A percentile compares a stretch with the other conserved stretches of the same genome.
These are phyloP conservation scores for Boeremia lycopersici DNA, from an alignment of 2,329 filamentous ascomycete species.

Conservation along the genomic window DNA sequence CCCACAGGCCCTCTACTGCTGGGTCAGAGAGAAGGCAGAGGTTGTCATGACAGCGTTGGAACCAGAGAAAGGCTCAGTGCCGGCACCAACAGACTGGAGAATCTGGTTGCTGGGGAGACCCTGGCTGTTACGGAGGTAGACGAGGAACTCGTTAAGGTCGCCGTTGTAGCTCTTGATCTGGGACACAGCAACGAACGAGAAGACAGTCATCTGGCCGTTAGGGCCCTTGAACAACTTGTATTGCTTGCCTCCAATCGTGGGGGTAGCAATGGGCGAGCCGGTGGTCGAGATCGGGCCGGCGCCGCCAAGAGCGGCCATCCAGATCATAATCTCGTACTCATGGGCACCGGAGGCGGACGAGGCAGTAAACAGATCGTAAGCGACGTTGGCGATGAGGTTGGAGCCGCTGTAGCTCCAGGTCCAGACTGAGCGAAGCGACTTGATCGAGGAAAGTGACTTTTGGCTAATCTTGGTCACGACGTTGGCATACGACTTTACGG, in stretches of 20 bases:
- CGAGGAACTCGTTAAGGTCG: conserved; percentile 64
- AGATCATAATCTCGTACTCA: conserved; percentile 72
- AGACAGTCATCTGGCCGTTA: conserved; percentile 66
- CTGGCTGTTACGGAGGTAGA: conserved; percentile 59
- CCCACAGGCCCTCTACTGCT: conserved; percentile 18
- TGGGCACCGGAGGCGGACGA: conserved; percentile 52
- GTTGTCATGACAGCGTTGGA: conserved; percentile 54
- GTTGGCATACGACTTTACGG: conserved; percentile 54
- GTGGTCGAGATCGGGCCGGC: conserved; percentile 65
- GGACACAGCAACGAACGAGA: conserved; percentile 61
- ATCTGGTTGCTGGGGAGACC: conserved; percentile 58
- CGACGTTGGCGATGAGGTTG: conserved; percentile 61
- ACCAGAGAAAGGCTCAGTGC: conserved; percentile 64
- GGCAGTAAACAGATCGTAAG: conserved; percentile 67
- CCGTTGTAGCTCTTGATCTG: conserved; percentile 60
- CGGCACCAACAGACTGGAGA: conserved; percentile 59
- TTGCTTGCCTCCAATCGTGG: conserved; percentile 58
- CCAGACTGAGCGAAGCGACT: conserved; percentile 53
- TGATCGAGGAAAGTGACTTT: conserved; percentile 45
- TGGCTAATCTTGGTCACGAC: conserved; percentile 45
- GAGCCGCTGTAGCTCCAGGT: conserved; percentile 58
- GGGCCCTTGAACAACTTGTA: conserved; percentile 67
- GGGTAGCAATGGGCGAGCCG: conserved; percentile 59
- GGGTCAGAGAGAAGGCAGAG: conserved; percentile 45
- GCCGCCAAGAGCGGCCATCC: conserved; percentile 63